phyloP scores from a whole-genome alignment of 1,139 yeast species.

The Meyerozyma guilliermondii region DNA sequence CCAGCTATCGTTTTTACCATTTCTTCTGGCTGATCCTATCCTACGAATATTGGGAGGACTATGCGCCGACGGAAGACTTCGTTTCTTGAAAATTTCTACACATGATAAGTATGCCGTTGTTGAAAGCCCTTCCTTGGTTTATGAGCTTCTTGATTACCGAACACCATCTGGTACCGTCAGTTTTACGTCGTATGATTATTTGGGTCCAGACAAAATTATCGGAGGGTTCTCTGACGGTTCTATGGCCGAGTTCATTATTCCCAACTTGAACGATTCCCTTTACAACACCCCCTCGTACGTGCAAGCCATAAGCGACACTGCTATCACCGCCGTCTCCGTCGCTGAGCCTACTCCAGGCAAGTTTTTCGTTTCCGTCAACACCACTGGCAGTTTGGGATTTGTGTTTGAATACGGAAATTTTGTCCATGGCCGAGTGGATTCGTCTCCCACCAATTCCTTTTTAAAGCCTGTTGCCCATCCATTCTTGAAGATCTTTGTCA shows the following conservation, averaged over 20 bases:
- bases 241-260: conserved; percentile 57
- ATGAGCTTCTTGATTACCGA: conserved; percentile 16
- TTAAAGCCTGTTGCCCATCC: conserved; percentile 25
- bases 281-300: conserved; percentile 41
- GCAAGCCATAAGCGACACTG: conserved; percentile 45
- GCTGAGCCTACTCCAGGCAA: conserved; percentile 27
- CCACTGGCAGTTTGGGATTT: conserved; percentile 44
- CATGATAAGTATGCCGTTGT: conserved; percentile 18
- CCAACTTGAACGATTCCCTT: conserved; percentile 11
- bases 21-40: conserved; percentile 16
- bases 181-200: conserved; percentile 53
- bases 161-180: conserved; percentile 12
- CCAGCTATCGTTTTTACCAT: conserved; percentile 49
- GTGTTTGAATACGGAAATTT: conserved; percentile 39
- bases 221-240: conserved; percentile 67
- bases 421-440: conserved; percentile 25
- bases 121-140: conserved; percentile 23
- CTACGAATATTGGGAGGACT: conserved; percentile 50
- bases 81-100: conserved; percentile 41
- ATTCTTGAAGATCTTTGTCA: conserved; percentile 20
- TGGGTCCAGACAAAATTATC: conserved; percentile 43
- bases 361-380: conserved; percentile 35
- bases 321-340: conserved; percentile 41
- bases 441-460: conserved; percentile 16
- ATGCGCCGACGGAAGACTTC: conserved; percentile 60